Evolutionary conservation across 331 rosid species (phyloP).

Genomic region (Saraca asoca): DNA sequence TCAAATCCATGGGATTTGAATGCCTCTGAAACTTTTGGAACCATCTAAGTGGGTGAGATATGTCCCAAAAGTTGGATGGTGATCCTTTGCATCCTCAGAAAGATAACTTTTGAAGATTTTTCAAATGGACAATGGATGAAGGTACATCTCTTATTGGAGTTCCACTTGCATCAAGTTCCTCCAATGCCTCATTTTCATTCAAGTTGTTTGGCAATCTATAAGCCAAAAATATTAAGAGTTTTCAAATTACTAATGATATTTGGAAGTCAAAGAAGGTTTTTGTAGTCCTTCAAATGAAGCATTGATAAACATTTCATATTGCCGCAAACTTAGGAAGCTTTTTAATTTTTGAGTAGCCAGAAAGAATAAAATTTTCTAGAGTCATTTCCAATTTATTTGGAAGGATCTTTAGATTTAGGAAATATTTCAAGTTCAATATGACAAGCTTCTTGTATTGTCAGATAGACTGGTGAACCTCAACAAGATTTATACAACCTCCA

Average conservation of each 20-base stretch:
- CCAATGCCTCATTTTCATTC: neutral
- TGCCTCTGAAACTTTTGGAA: neutral
- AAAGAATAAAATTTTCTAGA: conserved; percentile 30
- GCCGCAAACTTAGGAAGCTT: conserved; percentile 28
- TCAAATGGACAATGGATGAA: neutral
- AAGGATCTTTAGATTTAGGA: no score
- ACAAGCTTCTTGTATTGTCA: neutral
- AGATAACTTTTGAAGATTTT: no score
- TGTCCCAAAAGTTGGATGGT: neutral
- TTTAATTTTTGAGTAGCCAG: conserved; percentile 25
- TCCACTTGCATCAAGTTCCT: neutral
- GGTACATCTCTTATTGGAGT: no score
- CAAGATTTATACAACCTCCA: conserved; percentile 26
- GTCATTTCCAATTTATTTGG: no score
- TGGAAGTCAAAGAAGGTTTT: neutral
- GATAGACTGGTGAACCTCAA: conserved; percentile 34
- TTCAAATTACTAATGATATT: neutral
- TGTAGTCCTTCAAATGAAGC: conserved; percentile 18
- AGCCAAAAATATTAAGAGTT: conserved; percentile 14
- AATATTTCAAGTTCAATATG: no score
- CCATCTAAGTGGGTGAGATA: neutral
- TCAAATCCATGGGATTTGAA: neutral
- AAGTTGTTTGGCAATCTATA: conserved; percentile 6
- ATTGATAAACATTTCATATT: conserved; percentile 20
- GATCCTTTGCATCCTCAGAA: no score